Evolutionary conservation across 345 rosid species (phyloP).

Genomic region (Hibiscus mutabilis): DNA sequence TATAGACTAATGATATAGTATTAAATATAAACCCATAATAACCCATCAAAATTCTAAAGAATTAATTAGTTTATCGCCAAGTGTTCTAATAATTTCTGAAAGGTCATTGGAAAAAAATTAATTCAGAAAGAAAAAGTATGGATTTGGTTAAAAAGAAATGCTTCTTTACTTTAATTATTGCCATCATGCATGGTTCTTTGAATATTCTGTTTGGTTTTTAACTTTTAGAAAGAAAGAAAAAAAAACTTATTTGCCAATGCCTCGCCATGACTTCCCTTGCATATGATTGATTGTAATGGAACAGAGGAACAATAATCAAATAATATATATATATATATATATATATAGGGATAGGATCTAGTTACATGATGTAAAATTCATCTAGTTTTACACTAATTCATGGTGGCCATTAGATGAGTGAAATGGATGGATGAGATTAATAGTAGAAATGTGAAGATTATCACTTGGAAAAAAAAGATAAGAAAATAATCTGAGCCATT

Average conservation of each 20-base stretch:
- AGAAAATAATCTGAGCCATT: too few species aligned
- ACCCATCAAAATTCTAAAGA: background rate
- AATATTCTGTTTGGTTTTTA: background rate
- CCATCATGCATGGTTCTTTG: background rate
- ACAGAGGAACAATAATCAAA: background rate
- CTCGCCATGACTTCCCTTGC: background rate
- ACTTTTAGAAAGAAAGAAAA: too few species aligned
- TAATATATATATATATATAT: too few species aligned
- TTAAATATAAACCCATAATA: background rate
- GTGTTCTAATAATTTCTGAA: background rate
- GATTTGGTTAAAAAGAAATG: background rate
- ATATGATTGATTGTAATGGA: background rate
- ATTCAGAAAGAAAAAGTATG: background rate
- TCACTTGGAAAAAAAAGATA: too few species aligned
- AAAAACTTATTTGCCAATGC: background rate
- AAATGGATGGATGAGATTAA: too few species aligned
- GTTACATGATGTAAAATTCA: too few species aligned
- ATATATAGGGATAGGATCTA: too few species aligned
- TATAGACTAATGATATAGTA: too few species aligned
- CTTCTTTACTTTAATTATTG: background rate
- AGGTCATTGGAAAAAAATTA: background rate
- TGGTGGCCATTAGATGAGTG: too few species aligned
- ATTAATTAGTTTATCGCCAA: background rate
- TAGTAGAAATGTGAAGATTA: too few species aligned
- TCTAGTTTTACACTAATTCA: too few species aligned